phyloP scores from a whole-genome alignment of 352 stramenopile species.

The Globisporangium paroecandrum region DNA sequence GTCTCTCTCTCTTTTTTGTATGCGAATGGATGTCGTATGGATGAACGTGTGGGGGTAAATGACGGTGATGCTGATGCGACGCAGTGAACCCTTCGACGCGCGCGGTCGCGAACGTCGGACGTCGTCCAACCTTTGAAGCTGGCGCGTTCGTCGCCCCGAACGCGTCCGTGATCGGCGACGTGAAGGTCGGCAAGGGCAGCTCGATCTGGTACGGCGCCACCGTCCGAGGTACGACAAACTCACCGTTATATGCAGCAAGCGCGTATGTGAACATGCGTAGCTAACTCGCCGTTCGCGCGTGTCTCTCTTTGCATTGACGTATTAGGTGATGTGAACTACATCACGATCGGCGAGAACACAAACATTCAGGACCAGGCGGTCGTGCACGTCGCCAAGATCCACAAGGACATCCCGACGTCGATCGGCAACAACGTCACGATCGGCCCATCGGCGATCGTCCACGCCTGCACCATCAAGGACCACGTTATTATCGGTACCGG shows the following conservation, averaged over 20 bases:
- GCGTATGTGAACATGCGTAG: not conserved
- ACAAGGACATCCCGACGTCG: conserved; percentile 86
- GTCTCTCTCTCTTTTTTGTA: not conserved
- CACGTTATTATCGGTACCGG: conserved; percentile 91
- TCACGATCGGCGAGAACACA: conserved; percentile 92
- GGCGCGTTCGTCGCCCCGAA: conserved; percentile 89
- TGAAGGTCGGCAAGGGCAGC: conserved; percentile 87
- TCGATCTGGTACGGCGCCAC: conserved; percentile 93
- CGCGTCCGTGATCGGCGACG: conserved; percentile 91
- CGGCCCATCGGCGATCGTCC: conserved; percentile 82
- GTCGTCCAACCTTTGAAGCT: conserved; percentile 50
- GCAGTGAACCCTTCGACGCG: conserved; percentile 84
- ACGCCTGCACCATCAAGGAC: conserved; percentile 91
- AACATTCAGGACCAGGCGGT: conserved; percentile 92
- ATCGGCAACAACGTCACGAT: conserved; percentile 92
- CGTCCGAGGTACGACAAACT: conserved; percentile 56
- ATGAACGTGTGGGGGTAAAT: not conserved
- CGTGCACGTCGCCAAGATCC: conserved; percentile 93
- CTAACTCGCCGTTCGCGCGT: not conserved
- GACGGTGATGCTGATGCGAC: not conserved
- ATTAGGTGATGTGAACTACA: conserved; percentile 86
- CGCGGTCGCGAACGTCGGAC: conserved; percentile 65
- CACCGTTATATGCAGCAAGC: not conserved
- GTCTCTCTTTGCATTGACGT: not conserved
- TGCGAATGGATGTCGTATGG: not conserved